Evolutionary conservation across 805 yeast genomes (phyloP).

Genomic region (Candida lessepsii): DNA sequence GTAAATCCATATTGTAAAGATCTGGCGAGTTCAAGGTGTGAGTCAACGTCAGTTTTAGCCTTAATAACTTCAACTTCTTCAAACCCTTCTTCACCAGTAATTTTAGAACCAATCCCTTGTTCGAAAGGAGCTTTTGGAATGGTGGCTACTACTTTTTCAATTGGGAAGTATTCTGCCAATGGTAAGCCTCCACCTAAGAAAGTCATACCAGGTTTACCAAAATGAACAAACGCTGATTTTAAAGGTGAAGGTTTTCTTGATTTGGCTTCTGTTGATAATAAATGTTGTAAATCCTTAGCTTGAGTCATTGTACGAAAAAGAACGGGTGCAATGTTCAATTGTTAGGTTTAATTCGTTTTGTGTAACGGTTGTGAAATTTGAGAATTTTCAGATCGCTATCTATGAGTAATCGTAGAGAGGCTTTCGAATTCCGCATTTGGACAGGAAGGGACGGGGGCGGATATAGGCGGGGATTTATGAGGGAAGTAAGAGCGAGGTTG

Average conservation of each 20-base stretch:
- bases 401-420: not conserved
- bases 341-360: not conserved
- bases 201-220: slow-evolving; percentile 68
- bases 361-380: not conserved
- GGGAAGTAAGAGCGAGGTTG: not conserved
- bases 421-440: no score
- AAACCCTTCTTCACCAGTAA: slow-evolving; percentile 37
- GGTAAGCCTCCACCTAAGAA: slow-evolving; percentile 97
- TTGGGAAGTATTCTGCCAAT: slow-evolving; percentile 86
- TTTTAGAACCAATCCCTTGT: slow-evolving; percentile 71
- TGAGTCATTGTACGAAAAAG: slow-evolving; percentile 2
- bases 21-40: slow-evolving; percentile 71
- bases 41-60: slow-evolving; percentile 18
- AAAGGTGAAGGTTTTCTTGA: slow-evolving; percentile 76
- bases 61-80: slow-evolving; percentile 43
- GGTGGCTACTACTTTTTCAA: slow-evolving; percentile 68
- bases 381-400: no score
- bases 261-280: slow-evolving; percentile 74
- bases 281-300: slow-evolving; percentile 72
- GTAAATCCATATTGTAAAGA: slow-evolving; percentile 93
- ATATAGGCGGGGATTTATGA: not conserved
- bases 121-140: slow-evolving; percentile 79
- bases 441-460: not conserved
- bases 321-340: no score
- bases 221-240: slow-evolving; percentile 81